Evolutionary conservation across 805 yeast species (phyloP), one percentile per base, ranked within the genome.

Genomic region (Phaffomyces thermotolerans): DNA sequence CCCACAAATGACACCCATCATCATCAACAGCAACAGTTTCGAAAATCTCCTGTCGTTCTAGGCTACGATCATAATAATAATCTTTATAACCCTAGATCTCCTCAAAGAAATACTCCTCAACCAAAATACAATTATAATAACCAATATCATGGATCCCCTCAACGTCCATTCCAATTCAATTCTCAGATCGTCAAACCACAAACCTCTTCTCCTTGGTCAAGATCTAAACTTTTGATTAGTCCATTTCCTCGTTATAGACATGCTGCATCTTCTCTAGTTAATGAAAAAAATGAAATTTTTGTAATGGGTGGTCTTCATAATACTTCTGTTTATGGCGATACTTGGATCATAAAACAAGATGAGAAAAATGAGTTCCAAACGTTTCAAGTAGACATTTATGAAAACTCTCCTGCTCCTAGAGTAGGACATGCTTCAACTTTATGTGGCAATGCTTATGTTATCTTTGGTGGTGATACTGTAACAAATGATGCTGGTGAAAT

Each of bases 191-290:
- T 52, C 61, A 34, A 45, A 45, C 34, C 14, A 43, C 45, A 2
- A 35, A 15, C 8, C 27, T 40, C 29, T 14, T 17, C 79, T 0
- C 89, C 90, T 1, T 85, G 93, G 95, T 69, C 67, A 41, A 69
- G 82, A 50, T 73, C 75, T 49, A 80, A 79, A 55, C 64, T 85
- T 14, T 68, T 67, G 45, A 75, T 79, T 51, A 84, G 93, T 3
- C 99, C 98, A 2, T 89, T 91, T 58, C 98, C 99, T 4, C 77
- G 99, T 36, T 89, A 88, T 60, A 82, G 97, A 53, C 98, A 91
- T 64, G 87, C 95, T 1, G 82, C 93, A 0, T 85, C 95, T 3
- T 68, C 83, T 22, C 67, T 79, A 22, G 75, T 88, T 6, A 80
- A 93, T 13, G 89, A 87, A 27, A 81, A 81, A 43, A 87, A 87